These are phyloP conservation scores for Stephanodiscus triporus DNA, from an alignment of 108 stramenopile species.

Conservation along the genomic window DNA sequence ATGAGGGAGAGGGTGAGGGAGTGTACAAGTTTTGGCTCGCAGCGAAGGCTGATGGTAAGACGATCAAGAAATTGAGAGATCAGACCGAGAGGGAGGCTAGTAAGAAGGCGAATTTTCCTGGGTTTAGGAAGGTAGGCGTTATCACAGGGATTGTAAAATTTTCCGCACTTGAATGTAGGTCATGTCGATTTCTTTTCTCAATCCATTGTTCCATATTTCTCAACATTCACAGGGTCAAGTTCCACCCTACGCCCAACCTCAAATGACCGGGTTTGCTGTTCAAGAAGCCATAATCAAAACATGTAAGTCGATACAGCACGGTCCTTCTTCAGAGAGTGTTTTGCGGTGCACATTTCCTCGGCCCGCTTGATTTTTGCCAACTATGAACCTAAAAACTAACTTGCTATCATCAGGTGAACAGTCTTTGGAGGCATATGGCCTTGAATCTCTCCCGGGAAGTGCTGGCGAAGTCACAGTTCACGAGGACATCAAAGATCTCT, in stretches of 20 bases:
- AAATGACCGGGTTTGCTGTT: constrained; percentile 80
- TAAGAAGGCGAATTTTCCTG: constrained; percentile 88
- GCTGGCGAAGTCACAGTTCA: constrained; percentile 65
- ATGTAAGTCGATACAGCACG: constrained; percentile 42
- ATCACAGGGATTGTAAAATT: not conserved
- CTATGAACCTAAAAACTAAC: not conserved
- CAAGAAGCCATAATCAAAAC: constrained; percentile 83
- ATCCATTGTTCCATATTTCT: not conserved
- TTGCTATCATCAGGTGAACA: constrained; percentile 15
- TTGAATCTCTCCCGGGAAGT: constrained; percentile 64
- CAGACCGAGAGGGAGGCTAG: constrained; percentile 77
- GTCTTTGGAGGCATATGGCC: constrained; percentile 80
- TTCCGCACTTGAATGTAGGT: not conserved
- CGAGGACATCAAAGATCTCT: constrained; percentile 77
- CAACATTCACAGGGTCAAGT: constrained; percentile 61
- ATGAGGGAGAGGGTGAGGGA: constrained; percentile 34
- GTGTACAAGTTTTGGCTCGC: constrained; percentile 79
- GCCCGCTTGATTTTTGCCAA: not conserved
- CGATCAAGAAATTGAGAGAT: constrained; percentile 64
- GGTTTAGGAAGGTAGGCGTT: constrained; percentile 72
- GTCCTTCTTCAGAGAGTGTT: not conserved
- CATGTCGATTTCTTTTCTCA: not conserved
- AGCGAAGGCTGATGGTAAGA: constrained; percentile 58
- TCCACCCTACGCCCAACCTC: constrained; percentile 85
- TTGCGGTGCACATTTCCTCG: not conserved